Base-by-base conservation (phyloP, 164 flowering plant genomes). In the Tinospora cordifolia region DNA sequence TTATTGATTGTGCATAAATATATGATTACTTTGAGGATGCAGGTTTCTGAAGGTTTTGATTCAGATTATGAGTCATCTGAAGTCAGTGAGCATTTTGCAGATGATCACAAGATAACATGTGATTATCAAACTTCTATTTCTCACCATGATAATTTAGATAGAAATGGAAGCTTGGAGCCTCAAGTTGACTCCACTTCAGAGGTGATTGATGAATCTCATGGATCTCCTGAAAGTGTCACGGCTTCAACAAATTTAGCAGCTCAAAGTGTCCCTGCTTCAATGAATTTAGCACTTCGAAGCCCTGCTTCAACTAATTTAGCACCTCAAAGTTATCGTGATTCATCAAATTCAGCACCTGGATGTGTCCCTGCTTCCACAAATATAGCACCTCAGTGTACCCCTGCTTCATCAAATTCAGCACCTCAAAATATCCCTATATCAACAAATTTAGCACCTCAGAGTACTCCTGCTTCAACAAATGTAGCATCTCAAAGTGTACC, bases 1-100 rank as follows among this genome's bases (percentile, higher is more conserved):
- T 14, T 17, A 4, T 2, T 51, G 17, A 17, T 62, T 64, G n/a
- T 39, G 49, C 27, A 64, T 54, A 64, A 36, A 51, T 40, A 63
- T 25, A 21, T 74, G 60, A 73, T 19, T 54, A 54, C 21, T 54
- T 63, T 59, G 51, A 49, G 60, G 64, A 60, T 85, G 82, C 85
- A 88, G 91, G 83, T 36, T 51, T 70, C 69, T 73, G 84, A 83
- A 76, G 64, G 69, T 68, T 51, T 69, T 71, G 75, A 76, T 67
- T 78, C 80, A 39, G 80, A 71, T 69, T 78, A 81, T 30, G 74
- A 78, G 24, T 81, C 80, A 64, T 74, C 81, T 57, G 78, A 78
- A 72, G 72, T 26, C 62, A 75, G n/a, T 65, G 67, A 80, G 44
- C 70, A 69, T 62, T 62, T 22, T 49, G 62, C 70, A 77, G 70